Base-by-base conservation (phyloP, 768 basidiomycete genomes). In the Mycena chlorophos region DNA sequence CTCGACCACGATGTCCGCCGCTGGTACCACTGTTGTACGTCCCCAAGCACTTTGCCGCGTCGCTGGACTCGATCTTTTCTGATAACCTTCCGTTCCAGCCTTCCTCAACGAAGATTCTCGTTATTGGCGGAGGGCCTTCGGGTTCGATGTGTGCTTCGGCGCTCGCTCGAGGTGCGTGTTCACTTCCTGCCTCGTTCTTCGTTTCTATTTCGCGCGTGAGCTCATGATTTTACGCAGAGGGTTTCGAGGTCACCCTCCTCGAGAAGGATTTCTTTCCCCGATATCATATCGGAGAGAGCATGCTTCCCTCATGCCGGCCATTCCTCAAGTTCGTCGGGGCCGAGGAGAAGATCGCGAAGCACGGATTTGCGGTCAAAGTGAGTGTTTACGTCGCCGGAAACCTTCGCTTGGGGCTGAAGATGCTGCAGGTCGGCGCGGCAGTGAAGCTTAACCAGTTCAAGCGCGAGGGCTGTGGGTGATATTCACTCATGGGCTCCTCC, bases 271-370 rank as follows among this genome's bases (percentile, higher is more conserved):
- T 64, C 51, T 71, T 71, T 42, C 71, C 71, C 2, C 55, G 67
- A 13, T 75, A 74, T 49, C 74, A 75, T 51, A 70, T 75, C 50
- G 75, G 74, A 25, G 74, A 75, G 53, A 71, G 69, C 54, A 60
- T 75, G 67, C 67, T 76, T 17, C 70, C 75, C 4, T 75, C 73
- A 5, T 56, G 70, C 26, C 66, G 67, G 14, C 57, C 65, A 5
- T 76, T 71, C 65, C 55, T 76, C 49, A 54, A 65, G 19, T 76
- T 72, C 58, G 72, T 77, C 27, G 75, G 58, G 25, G 68, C 68
- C 8, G 69, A 71, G 42, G 68, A 75, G n/a, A 68, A 69, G 53
- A 58, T 77, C 4, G 54, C 51, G 6, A 49, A 55, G 14, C 65
- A 70, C 52, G 74, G 75, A 0, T 76, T 78, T 55, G 54, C 54